Percentiles rank a stretch among this genome's conserved stretches.
phyloP scores from a whole-genome alignment of 352 stramenopile species.

The Globisporangium emineosum region DNA sequence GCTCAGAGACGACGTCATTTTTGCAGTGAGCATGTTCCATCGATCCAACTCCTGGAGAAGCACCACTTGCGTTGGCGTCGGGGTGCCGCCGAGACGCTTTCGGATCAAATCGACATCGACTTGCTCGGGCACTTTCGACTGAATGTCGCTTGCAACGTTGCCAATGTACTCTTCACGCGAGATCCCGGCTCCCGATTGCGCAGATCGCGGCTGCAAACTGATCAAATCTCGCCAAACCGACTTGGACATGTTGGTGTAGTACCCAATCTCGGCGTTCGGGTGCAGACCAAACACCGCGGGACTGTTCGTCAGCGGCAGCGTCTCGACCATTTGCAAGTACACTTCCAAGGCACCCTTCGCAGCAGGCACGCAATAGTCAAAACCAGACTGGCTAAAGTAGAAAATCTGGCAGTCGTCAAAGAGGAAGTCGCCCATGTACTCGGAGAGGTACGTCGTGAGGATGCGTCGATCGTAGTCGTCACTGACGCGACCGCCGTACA shows the following conservation, averaged over 20 bases:
- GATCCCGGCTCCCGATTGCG: conserved; percentile 63
- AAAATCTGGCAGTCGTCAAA: conserved; percentile 94
- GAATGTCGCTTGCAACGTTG: conserved; percentile 88
- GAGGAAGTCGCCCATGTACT: conserved; percentile 97
- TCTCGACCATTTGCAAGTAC: conserved; percentile 86
- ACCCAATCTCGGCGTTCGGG: conserved; percentile 95
- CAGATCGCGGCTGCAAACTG: conserved; percentile 87
- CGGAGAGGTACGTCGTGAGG: conserved; percentile 90
- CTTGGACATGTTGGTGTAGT: conserved; percentile 95
- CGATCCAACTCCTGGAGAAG: conserved; percentile 94
- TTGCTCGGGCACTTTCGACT: conserved; percentile 86
- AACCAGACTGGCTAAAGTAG: conserved; percentile 92
- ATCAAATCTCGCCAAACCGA: conserved; percentile 93
- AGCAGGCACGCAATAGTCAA: conserved; percentile 86
- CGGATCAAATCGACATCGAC: conserved; percentile 88
- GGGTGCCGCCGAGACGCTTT: conserved; percentile 67
- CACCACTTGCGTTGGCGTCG: conserved; percentile 90
- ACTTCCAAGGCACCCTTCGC: conserved; percentile 60
- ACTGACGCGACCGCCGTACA: conserved; percentile 96
- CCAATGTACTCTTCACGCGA: conserved; percentile 93
- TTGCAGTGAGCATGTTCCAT: conserved; percentile 90
- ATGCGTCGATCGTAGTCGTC: conserved; percentile 96
- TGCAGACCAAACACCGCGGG: conserved; percentile 95
- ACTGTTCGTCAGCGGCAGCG: conserved; percentile 91
- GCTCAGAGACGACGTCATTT: conserved; percentile 81